A percentile compares a stretch with the other conserved stretches of the same genome.
phyloP scores from a whole-genome alignment of 257 asterid genomes.

The Solanum arcanum region DNA sequence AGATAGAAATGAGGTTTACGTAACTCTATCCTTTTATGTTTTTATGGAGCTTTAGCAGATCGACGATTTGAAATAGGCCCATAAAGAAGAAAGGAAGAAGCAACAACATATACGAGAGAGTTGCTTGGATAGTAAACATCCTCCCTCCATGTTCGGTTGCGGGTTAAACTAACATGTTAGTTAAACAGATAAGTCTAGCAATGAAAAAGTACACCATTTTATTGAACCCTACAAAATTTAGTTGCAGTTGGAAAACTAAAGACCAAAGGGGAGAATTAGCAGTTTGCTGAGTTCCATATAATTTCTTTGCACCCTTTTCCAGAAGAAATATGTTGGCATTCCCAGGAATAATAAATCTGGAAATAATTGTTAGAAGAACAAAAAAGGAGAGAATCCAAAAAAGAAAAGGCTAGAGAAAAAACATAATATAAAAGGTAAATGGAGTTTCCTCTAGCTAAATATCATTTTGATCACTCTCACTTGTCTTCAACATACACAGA shows the following conservation, averaged over 20 bases:
- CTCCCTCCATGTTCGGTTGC: not conserved
- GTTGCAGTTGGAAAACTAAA: not conserved
- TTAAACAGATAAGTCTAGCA: not conserved
- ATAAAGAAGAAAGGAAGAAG: not conserved
- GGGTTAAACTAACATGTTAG: not conserved
- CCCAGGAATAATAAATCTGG: not conserved
- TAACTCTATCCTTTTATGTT: not conserved
- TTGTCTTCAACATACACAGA: slow-evolving; percentile 18
- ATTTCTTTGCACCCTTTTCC: not conserved
- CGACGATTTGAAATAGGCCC: too few species aligned
- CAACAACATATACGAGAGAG: not conserved
- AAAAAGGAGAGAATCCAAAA: not conserved
- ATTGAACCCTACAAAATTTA: not conserved
- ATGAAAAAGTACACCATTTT: not conserved
- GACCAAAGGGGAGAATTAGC: not conserved
- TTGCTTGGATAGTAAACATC: not conserved
- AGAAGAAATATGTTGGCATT: not conserved
- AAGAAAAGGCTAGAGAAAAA: not conserved
- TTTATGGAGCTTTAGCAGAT: not conserved
- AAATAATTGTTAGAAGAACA: not conserved
- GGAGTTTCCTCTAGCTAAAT: not conserved
- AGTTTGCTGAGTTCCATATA: not conserved
- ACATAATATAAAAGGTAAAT: not conserved
- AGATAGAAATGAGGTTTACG: not conserved
- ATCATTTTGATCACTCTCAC: not conserved